Evolutionary conservation across 371 early-diverging fungal genomes (phyloP), one percentile per base, ranked within the genome.

Genomic region (Mortierella sp.): DNA sequence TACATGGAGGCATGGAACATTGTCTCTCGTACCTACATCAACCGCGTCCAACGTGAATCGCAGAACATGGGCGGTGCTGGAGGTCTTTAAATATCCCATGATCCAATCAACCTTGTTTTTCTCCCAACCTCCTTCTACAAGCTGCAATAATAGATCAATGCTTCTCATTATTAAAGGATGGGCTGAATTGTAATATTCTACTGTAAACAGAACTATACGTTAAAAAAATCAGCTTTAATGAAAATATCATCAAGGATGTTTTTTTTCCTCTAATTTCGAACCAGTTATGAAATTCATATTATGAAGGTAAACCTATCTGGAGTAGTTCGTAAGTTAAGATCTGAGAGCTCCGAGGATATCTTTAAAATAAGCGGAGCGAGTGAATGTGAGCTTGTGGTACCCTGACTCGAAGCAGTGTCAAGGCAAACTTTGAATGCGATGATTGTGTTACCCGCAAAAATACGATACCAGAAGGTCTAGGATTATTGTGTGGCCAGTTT

Each of bases 1-100:
- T 96, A 94, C 87, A 91, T 96, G 91, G 93, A 94, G 70, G 90
- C 94, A 66, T 96, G 95, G 95, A 94, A 95, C 76, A 87, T 91
- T 45, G 93, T 95, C 45, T 94, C 96, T 45, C 90, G 93, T 62
- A 86, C 94, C 14, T 95, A 94, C 64, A 89, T 94, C 43, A 84
- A 85, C 66, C 88, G 93, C 65, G 87, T 93, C 45, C 93, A 93
- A 83, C 87, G 90, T 65, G 94, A 94, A 77, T 87, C 88, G 32
- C 88, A 87, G 71, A 86, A 87, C 78, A 84, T 84, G 77, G 83
- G 92, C 62, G 78, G 78, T 12, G 66, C 81, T 30, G 79, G 79
- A 35, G 79, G 80, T 35, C 62, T 79, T 28, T 79, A 74, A 79
- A 64, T 57, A n/a, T n/a, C 9, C 51, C 51, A 51, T 43, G 43